These are phyloP conservation scores for Yamagishiella unicocca DNA, from an alignment of 139 green algal genomes.

Conservation along the genomic window DNA sequence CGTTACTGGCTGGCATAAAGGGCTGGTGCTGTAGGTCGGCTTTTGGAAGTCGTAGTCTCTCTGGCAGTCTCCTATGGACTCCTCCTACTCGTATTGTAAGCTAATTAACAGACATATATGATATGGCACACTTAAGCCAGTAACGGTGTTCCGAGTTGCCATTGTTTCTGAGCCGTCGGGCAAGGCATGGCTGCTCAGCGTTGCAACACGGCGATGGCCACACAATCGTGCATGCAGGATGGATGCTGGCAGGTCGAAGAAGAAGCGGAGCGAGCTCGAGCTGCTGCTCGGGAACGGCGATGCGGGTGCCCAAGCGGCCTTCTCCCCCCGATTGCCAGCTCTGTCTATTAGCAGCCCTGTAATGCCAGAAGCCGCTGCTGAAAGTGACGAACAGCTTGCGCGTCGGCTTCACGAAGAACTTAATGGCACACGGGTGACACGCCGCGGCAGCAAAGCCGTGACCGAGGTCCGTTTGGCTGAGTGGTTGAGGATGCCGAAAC, in stretches of 20 bases:
- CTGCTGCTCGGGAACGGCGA: slow-evolving; percentile 22
- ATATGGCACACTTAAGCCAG: no score
- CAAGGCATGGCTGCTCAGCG: no score
- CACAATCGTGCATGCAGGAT: no score
- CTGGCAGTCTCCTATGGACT: no score
- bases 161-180: no score
- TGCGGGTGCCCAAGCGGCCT: not conserved
- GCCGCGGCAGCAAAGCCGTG: slow-evolving; percentile 45
- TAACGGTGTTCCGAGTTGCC: no score
- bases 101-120: no score
- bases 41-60: no score
- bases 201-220: no score
- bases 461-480: not conserved
- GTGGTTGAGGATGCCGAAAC: not conserved
- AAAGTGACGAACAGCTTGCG: slow-evolving; percentile 75
- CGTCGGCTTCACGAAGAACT: slow-evolving; percentile 76
- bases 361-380: not conserved
- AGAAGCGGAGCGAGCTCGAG: slow-evolving; percentile 45
- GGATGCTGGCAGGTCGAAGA: slow-evolving; percentile 21
- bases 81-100: no score
- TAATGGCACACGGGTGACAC: slow-evolving; percentile 57
- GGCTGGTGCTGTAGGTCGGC: no score
- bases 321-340: not conserved
- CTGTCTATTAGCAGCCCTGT: slow-evolving; percentile 10
- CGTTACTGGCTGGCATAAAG: no score